A percentile compares a stretch with the other conserved stretches of the same genome.
These are phyloP conservation scores for Verticillium zaregamsianum DNA, from an alignment of 2,329 filamentous ascomycete species.

Conservation along the genomic window DNA sequence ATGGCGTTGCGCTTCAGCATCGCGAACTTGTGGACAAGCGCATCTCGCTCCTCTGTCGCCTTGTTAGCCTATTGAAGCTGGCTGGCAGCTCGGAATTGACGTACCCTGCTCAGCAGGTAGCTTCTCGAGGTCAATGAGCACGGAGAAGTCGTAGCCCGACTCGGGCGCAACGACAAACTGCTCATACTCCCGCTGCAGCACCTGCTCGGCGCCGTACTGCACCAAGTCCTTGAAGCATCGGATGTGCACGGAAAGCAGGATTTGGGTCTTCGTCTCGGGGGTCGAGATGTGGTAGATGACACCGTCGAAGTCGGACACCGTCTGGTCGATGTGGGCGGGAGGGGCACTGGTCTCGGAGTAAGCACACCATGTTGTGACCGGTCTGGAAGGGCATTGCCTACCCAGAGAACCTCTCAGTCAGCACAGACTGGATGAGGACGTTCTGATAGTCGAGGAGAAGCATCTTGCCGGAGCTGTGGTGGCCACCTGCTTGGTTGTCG, in stretches of 20 bases:
- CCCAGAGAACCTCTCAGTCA: constrained; percentile 92
- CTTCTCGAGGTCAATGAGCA: constrained; percentile 82
- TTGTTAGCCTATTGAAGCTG: not conserved
- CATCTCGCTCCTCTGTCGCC: constrained; percentile 70
- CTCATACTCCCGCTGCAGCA: constrained; percentile 92
- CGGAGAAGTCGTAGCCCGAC: constrained; percentile 91
- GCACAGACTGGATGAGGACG: constrained; percentile 90
- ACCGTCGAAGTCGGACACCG: constrained; percentile 97
- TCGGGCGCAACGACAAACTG: constrained; percentile 85
- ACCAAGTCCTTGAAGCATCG: constrained; percentile 92
- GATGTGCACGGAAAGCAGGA: constrained; percentile 90
- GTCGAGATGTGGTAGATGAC: constrained; percentile 99
- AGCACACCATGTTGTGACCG: constrained; percentile 24
- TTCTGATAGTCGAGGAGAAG: constrained; percentile 99
- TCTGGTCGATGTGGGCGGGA: constrained; percentile 90
- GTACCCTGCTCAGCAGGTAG: constrained; percentile 75
- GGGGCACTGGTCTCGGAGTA: constrained; percentile 60
- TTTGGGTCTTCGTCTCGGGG: constrained; percentile 88
- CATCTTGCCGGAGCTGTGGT: constrained; percentile 46
- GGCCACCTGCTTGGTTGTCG: constrained; percentile 4
- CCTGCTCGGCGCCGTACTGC: constrained; percentile 85
- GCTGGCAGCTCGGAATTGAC: not conserved
- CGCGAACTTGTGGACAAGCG: constrained; percentile 80
- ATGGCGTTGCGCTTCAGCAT: constrained; percentile 97
- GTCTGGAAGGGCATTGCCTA: constrained; percentile 33